A percentile compares a stretch with the other conserved stretches of the same genome.
phyloP scores from a whole-genome alignment of 441 rosid species.

The Gossypium trilobum region DNA sequence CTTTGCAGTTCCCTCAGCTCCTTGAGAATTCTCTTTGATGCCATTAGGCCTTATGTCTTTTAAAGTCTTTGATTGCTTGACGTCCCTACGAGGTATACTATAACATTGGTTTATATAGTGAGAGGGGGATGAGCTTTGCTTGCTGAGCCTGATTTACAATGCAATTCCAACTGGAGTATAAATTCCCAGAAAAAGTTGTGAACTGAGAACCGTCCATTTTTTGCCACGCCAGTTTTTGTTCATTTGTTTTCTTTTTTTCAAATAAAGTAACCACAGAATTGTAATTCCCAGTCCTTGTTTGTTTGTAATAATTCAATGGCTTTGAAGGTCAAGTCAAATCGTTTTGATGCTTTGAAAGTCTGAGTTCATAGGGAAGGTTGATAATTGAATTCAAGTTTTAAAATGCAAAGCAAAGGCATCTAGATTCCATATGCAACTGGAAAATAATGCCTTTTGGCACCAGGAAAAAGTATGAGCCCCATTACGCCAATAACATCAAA shows the following conservation, averaged over 20 bases:
- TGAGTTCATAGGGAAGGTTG: not conserved
- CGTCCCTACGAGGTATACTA: not conserved
- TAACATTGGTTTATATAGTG: constrained; percentile 8
- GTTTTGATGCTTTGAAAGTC: not conserved
- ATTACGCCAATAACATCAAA: not conserved
- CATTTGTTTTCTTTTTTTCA: not conserved
- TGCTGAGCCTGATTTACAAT: not conserved
- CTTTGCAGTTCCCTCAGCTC: constrained; percentile 32
- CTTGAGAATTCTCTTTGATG: constrained; percentile 31
- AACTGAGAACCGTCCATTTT: constrained; percentile 5
- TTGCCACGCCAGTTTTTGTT: not conserved
- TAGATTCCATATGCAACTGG: not conserved
- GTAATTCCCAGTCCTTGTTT: not conserved
- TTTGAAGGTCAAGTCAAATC: not conserved
- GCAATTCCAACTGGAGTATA: not conserved
- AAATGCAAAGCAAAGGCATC: constrained; percentile 3
- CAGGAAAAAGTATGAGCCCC: not conserved
- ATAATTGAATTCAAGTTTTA: not conserved
- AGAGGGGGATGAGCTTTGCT: not conserved
- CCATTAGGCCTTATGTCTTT: constrained; percentile 16
- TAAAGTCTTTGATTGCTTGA: not conserved
- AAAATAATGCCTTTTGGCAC: not conserved
- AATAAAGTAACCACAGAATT: not conserved
- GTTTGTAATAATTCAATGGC: not conserved
- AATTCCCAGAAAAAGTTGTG: constrained; percentile 7